Base-by-base conservation (phyloP, 495 filamentous ascomycete species). In the Chaetomium fimeti region DNA sequence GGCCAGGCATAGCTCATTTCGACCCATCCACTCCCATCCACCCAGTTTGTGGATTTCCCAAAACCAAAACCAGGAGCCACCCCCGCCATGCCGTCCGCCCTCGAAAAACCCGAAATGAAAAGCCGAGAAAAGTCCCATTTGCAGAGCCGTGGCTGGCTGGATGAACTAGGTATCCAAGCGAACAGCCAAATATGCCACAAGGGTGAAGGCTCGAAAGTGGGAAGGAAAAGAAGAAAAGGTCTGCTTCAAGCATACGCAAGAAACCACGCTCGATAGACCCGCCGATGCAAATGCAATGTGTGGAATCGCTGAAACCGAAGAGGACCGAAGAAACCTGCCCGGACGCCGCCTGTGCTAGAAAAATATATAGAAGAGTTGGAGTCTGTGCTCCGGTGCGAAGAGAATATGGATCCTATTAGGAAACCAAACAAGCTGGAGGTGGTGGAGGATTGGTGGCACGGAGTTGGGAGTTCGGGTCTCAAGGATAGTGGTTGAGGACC, bases 221-320 rank as follows among this genome's bases (percentile, higher is more conserved):
- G 36, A 47, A 16, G 16, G 47, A 62, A 47, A 52, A 38, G 42
- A 32, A 36, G 13, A 38, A 57, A 51, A 32, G 43, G 40, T 25
- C 40, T 42, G 27, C 57, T 59, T 48, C 42, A 59, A 15, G 43
- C 57, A 29, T 28, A 20, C 11, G 24, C 40, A 59, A 59, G 57
- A 59, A 48, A 59, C 24, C 57, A 36, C 57, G 57, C 57, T 59
- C n/a, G 42, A 43, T 12, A 16, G 47, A 13, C 57, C 57, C 20
- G 22, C 59, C 59, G 29, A 61, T 52, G 59, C 47, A 61, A 53
- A 61, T 61, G 59, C 59, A 61, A 18, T 40, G 9, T 16, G 45
- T n/a, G 24, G 32, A 42, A 25, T 40, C 54, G 20, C 25, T 32
- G 7, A 22, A 32, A 32, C 11, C n/a, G 25, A 9, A 32, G 32